Evolutionary conservation across 176 grass and related monocot species (phyloP).

Genomic region (Miscanthus lutarioriparius): DNA sequence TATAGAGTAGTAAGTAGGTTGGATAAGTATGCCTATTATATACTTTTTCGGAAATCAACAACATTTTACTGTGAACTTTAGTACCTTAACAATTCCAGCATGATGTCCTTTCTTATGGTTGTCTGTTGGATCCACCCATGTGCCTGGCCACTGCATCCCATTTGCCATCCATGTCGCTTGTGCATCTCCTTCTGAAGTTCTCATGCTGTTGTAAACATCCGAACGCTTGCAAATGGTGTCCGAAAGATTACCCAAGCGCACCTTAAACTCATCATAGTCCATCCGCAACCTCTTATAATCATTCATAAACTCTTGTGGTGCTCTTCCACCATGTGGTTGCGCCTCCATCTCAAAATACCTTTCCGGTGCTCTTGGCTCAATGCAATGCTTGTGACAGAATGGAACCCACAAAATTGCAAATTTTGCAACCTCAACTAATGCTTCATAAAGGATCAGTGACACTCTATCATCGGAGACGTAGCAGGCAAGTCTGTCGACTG

Average conservation of each 20-base stretch:
- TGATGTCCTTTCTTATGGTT: slow-evolving; percentile 20
- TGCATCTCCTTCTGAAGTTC: background rate
- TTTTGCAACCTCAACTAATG: slow-evolving; percentile 9
- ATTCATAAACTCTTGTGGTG: background rate
- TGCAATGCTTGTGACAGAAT: slow-evolving; percentile 24
- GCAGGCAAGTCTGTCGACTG: background rate
- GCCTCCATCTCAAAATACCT: slow-evolving; percentile 5
- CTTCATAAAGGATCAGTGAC: slow-evolving; percentile 7
- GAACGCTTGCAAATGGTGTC: background rate
- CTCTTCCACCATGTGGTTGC: rapidly evolving
- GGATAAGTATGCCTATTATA: background rate
- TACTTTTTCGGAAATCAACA: background rate
- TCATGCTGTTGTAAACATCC: background rate
- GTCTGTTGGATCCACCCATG: slow-evolving; percentile 21
- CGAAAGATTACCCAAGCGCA: background rate
- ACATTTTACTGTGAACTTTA: background rate
- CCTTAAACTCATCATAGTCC: slow-evolving; percentile 26
- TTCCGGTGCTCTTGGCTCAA: slow-evolving; percentile 25
- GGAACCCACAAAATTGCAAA: slow-evolving; percentile 42
- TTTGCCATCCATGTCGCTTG: slow-evolving; percentile 29
- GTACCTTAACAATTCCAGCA: slow-evolving; percentile 26
- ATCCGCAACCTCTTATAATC: background rate
- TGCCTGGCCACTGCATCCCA: slow-evolving; percentile 28
- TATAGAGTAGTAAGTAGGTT: background rate
- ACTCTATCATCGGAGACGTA: slow-evolving; percentile 37